Conservation (phyloP, 305 asterid species). For the Striga hermonthica region DNA sequence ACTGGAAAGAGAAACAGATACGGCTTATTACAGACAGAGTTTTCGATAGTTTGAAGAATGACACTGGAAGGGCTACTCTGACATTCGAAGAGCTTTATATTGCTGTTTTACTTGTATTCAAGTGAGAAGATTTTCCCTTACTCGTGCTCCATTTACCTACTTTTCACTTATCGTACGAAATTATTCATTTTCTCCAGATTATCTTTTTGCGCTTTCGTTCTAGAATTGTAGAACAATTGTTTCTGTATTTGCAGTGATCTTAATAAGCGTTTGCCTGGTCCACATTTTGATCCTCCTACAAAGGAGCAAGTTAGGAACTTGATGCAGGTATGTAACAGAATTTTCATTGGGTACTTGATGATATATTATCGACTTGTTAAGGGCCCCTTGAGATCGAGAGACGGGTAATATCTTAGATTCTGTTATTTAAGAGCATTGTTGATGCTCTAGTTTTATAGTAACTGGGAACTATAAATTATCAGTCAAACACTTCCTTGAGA, state of each 20-base stretch:
- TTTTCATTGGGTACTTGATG: slow-evolving; percentile 1
- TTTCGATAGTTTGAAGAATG: slow-evolving; percentile 60
- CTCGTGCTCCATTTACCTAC: neutral
- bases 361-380: too few species aligned
- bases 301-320: slow-evolving; percentile 59
- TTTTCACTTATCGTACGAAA: neutral
- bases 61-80: slow-evolving; percentile 50
- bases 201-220: slow-evolving; percentile 3
- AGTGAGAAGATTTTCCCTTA: slow-evolving; percentile 47
- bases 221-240: neutral
- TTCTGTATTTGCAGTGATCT: slow-evolving; percentile 57
- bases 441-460: too few species aligned
- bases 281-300: slow-evolving; percentile 90
- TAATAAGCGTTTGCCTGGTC: slow-evolving; percentile 90
- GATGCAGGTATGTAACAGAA: slow-evolving; percentile 49
- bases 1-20: slow-evolving; percentile 76
- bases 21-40: slow-evolving; percentile 55
- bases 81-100: slow-evolving; percentile 83
- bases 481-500: neutral
- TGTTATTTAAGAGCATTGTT: too few species aligned
- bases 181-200: slow-evolving; percentile 9
- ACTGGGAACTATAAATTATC: too few species aligned
- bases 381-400: too few species aligned
- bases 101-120: slow-evolving; percentile 73
- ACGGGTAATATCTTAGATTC: too few species aligned